Base-by-base conservation (phyloP, 768 basidiomycete genomes). In the Hortiboletus flavorubellus region DNA sequence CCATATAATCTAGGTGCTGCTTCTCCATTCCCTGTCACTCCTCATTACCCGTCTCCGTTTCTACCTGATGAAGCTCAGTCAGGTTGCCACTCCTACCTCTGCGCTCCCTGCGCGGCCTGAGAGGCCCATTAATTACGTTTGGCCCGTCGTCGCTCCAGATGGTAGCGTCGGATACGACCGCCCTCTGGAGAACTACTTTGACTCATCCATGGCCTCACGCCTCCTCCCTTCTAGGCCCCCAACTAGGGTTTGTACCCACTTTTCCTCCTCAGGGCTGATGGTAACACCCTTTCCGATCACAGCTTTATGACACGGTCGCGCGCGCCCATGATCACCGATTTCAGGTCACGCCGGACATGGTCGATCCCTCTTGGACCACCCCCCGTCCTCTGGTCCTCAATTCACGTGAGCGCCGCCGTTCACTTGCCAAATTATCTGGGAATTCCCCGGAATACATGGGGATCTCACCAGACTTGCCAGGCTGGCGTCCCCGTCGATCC, bases 221-320 rank as follows among this genome's bases (percentile, higher is more conserved):
- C 56, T 65, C 16, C 48, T 61, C 21, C 58, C 67, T 8, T 30
- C 60, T 2, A 33, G 43, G 1, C 57, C 46, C 11, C 31, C 69
- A 26, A 5, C 40, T 8, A 61, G 48, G 7, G 69, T 69, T 42
- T 30, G 71, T 49, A 26, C 35, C 2, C 39, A 3, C 30, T 12
- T 14, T 2, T 2, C 35, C 33, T 34, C 29, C 8, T 34, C 10
- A 0, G 3, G 2, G 11, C 38, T 33, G n/a, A 38, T 35, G 21
- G 7, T 55, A 51, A 44, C 23, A n/a, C 44, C 21, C 16, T 3
- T 51, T 21, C 34, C 51, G 11, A 49, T 53, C 50, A 8, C 45
- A 71, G 69, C 63, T 72, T 33, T 71, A 72, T 46, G 62, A 69
- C 9, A 54, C 71, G 15, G 47, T 72, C 14, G 71, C 69, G 35